phyloP scores from a whole-genome alignment of 495 filamentous ascomycete species.

The Aspergillus ellipticus region DNA sequence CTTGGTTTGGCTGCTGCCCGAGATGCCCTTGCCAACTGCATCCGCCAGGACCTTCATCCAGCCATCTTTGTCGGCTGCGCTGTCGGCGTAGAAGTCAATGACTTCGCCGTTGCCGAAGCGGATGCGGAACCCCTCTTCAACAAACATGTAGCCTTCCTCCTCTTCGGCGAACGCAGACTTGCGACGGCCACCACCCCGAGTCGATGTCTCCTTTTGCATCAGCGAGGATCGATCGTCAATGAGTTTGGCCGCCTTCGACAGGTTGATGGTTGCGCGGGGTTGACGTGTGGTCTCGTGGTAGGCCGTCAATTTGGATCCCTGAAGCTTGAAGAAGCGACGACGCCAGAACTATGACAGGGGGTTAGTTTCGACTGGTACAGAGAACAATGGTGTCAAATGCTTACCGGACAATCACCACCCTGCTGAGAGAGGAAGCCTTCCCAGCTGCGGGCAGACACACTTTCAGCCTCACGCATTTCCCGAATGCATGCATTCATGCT shows the following conservation, averaged over 20 bases:
- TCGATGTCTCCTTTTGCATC: constrained; percentile 71
- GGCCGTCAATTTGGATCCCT: constrained; percentile 86
- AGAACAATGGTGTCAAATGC: constrained; percentile 32
- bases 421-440: constrained; percentile 94
- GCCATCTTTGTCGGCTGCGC: constrained; percentile 73
- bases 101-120: constrained; percentile 96
- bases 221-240: constrained; percentile 90
- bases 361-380: not conserved
- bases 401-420: constrained; percentile 94
- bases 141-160: constrained; percentile 99
- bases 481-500: constrained; percentile 94
- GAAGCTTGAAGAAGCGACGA: constrained; percentile 92
- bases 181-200: constrained; percentile 71
- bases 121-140: constrained; percentile 97
- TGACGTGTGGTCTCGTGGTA: constrained; percentile 95
- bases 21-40: constrained; percentile 67
- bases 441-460: constrained; percentile 63
- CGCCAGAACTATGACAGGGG: constrained; percentile 78
- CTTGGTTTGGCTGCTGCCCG: constrained; percentile 41
- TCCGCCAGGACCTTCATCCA: constrained; percentile 94
- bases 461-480: constrained; percentile 85
- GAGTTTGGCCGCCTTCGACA: constrained; percentile 87
- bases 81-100: constrained; percentile 98
- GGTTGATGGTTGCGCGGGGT: constrained; percentile 92
- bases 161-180: constrained; percentile 97